These are phyloP conservation scores for Verbena officinalis DNA, from an alignment of 257 asterid species.

Conservation along the genomic window DNA sequence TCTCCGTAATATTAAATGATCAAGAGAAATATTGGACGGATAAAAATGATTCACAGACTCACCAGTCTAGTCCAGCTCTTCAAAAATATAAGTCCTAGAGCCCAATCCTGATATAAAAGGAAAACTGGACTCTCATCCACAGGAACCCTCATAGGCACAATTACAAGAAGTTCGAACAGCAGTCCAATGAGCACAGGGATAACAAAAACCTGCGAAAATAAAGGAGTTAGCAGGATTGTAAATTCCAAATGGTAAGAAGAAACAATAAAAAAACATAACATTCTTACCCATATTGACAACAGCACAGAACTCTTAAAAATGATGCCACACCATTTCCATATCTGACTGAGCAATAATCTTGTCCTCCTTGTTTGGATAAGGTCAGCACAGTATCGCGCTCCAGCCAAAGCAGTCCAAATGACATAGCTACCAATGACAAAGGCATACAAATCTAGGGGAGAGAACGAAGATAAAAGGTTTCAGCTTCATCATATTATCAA, in stretches of 20 bases:
- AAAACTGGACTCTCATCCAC: constrained; percentile 96
- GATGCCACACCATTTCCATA: constrained; percentile 93
- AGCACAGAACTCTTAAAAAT: constrained; percentile 80
- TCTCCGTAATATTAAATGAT: neutral
- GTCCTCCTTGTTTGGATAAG: constrained; percentile 75
- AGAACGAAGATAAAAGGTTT: constrained; percentile 1
- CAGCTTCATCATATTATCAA: neutral
- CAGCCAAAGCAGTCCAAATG: constrained; percentile 95
- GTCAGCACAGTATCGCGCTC: constrained; percentile 76
- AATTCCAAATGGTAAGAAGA: neutral
- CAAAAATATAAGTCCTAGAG: constrained; percentile 87
- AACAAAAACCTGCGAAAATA: constrained; percentile 64
- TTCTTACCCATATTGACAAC: constrained; percentile 87
- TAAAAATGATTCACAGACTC: constrained; percentile 5
- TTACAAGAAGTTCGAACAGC: constrained; percentile 93
- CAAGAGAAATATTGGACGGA: no score
- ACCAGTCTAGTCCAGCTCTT: constrained; percentile 99
- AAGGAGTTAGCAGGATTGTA: constrained; percentile 12
- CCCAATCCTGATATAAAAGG: constrained; percentile 98
- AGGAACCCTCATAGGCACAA: constrained; percentile 98
- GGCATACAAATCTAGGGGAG: constrained; percentile 73
- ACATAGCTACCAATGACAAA: constrained; percentile 94
- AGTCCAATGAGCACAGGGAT: constrained; percentile 92
- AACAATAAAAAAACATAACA: constrained; percentile 17
- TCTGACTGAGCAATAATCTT: constrained; percentile 57